These are phyloP conservation scores for Larix kaempferi DNA, from an alignment of 75 land plant species.

Conservation along the genomic window DNA sequence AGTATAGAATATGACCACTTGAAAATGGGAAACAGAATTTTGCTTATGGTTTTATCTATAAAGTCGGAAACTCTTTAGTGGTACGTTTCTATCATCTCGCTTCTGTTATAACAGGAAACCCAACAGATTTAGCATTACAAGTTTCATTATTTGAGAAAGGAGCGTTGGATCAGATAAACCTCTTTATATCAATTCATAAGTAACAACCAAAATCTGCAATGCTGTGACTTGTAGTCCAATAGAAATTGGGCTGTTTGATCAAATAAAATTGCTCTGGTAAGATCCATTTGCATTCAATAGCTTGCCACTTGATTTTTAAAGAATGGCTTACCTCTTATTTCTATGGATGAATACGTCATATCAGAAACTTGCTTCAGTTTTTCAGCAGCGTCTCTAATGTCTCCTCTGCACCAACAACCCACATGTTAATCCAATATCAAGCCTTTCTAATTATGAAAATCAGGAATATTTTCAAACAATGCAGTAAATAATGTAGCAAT, in stretches of 20 bases:
- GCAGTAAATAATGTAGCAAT: not conserved
- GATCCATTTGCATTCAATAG: not conserved
- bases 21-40: no score
- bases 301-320: not conserved
- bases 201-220: not conserved
- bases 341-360: slow-evolving; percentile 8
- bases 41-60: no score
- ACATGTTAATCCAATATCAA: not conserved
- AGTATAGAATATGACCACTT: no score
- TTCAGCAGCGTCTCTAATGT: not conserved
- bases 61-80: no score
- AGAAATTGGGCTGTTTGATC: not conserved
- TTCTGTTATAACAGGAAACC: no score
- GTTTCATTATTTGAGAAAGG: not conserved
- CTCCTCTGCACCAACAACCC: slow-evolving; percentile 8
- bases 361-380: slow-evolving; percentile 5
- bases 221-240: not conserved
- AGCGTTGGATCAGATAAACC: not conserved
- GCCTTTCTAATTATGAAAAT: not conserved
- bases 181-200: not conserved
- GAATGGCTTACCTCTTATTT: slow-evolving; percentile 9
- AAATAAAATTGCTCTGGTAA: not conserved
- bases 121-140: not conserved
- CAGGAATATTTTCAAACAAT: not conserved
- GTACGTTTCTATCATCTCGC: no score